These are phyloP conservation scores for Draba incana DNA, from an alignment of 345 rosid species.

Conservation along the genomic window DNA sequence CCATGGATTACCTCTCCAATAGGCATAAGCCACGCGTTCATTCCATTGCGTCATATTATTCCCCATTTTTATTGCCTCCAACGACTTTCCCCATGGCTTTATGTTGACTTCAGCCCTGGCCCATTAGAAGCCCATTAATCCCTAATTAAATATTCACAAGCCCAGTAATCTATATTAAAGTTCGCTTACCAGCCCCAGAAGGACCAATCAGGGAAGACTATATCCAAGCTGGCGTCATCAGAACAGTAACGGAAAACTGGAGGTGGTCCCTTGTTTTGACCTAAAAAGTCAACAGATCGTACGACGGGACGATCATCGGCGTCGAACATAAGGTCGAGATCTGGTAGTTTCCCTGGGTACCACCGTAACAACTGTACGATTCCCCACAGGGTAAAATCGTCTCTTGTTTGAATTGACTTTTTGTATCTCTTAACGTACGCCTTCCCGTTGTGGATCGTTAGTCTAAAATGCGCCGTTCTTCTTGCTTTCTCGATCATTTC, in stretches of 20 bases:
- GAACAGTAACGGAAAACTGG: constrained; percentile 67
- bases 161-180: not conserved
- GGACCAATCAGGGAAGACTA: constrained; percentile 82
- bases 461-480: constrained; percentile 61
- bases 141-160: not conserved
- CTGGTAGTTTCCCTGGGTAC: constrained; percentile 66
- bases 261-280: constrained; percentile 54
- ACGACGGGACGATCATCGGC: constrained; percentile 58
- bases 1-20: constrained; percentile 62
- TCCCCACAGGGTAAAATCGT: constrained; percentile 64
- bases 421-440: constrained; percentile 60
- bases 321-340: constrained; percentile 71
- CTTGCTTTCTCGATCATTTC: constrained; percentile 56
- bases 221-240: constrained; percentile 51
- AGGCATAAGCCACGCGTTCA: constrained; percentile 59
- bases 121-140: constrained; percentile 23
- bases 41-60: constrained; percentile 43
- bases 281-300: constrained; percentile 39
- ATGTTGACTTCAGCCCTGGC: constrained; percentile 55
- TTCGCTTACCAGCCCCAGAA: constrained; percentile 80
- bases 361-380: constrained; percentile 67
- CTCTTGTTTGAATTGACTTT: constrained; percentile 52
- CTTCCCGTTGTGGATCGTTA: constrained; percentile 53
- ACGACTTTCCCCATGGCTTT: constrained; percentile 46
- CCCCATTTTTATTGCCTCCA: constrained; percentile 47